Base-by-base conservation (phyloP, 352 stramenopile genomes). In the Globisporangium alternatum region DNA sequence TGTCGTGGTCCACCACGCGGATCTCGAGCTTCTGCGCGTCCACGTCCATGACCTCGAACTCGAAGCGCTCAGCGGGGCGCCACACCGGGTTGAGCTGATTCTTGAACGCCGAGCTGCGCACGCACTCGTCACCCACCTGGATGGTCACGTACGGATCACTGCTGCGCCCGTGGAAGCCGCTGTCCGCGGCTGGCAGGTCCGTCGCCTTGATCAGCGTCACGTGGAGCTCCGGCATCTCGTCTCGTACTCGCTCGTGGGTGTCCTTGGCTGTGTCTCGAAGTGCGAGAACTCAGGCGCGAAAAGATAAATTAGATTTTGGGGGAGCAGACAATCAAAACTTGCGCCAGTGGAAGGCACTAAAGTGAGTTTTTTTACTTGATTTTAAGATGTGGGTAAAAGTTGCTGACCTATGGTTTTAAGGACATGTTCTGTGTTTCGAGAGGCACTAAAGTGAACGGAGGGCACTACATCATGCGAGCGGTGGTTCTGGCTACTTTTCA, bases 101-200 rank as follows among this genome's bases (percentile, higher is more conserved):
- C 54, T 66, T 75, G 60, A 84, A 76, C 43, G 70, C 81, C 17
- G 81, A 80, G 48, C 76, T 88, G 60, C 78, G 72, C 55, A 86
- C 62, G 33, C 69, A 69, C 61, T 88, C 71, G 39, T 77, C 69
- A 22, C 78, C 77, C 30, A 93, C 49, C 61, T 81, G 65, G 52
- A 93, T 68, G 6, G 71, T 74, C 39, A 93, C 85, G 67, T 88
- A 93, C 60, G 85, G 85, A 62, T 93, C 85, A 67, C 81, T 91
- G 19, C 75, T 78, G 62, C 68, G 80, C 39, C 83, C 75, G 43
- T 77, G 62, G 53, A 78, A 65, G 56, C 73, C 70, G 17, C 70
- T 79, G 71, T 93, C 85, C 43, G 71, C 84, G n/a, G 84, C 80
- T 1, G 78, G 77, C 43, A 93, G 77, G 72, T 89, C 77, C 37